Percentiles rank a stretch among this genome's conserved stretches.
Evolutionary conservation across 257 asterid genomes (phyloP).

Genomic region (Solanum megistacrolobum): DNA sequence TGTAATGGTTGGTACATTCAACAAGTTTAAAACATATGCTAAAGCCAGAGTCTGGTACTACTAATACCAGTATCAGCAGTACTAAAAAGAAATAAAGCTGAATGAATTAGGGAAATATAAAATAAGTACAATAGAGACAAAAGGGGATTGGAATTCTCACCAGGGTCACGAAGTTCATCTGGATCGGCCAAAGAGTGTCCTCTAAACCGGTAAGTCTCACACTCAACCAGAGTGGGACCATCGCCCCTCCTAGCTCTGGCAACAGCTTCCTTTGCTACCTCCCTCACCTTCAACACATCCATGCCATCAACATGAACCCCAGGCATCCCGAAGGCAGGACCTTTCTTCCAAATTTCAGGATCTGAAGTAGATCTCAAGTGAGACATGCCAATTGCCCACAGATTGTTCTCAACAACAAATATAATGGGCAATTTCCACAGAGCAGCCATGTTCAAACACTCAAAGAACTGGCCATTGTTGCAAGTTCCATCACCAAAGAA

Average conservation of each 20-base stretch:
- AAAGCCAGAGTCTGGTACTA: background rate
- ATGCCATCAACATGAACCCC: slow-evolving; percentile 97
- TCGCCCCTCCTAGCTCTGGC: slow-evolving; percentile 92
- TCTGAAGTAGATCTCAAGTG: slow-evolving; percentile 97
- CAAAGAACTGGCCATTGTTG: slow-evolving; percentile 94
- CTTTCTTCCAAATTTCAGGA: slow-evolving; percentile 94
- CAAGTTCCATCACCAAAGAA: slow-evolving; percentile 98
- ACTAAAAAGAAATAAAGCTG: background rate
- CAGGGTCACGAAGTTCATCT: slow-evolving; percentile 97
- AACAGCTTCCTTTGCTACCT: slow-evolving; percentile 89
- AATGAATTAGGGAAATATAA: background rate
- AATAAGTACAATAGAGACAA: background rate
- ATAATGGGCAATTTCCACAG: slow-evolving; percentile 92
- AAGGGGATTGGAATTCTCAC: slow-evolving; percentile 24
- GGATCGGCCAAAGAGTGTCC: slow-evolving; percentile 99
- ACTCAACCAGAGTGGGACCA: slow-evolving; percentile 92
- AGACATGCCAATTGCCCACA: slow-evolving; percentile 99
- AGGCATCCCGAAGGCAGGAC: slow-evolving; percentile 98
- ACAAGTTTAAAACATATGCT: background rate
- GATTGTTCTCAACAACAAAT: slow-evolving; percentile 92
- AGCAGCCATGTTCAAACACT: slow-evolving; percentile 98
- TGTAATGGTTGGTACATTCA: background rate
- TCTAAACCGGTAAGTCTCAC: slow-evolving; percentile 94
- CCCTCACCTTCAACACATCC: slow-evolving; percentile 98
- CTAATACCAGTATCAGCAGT: background rate